Conservation (phyloP, 495 filamentous ascomycete species). For the Opeltia flavorubescens region DNA sequence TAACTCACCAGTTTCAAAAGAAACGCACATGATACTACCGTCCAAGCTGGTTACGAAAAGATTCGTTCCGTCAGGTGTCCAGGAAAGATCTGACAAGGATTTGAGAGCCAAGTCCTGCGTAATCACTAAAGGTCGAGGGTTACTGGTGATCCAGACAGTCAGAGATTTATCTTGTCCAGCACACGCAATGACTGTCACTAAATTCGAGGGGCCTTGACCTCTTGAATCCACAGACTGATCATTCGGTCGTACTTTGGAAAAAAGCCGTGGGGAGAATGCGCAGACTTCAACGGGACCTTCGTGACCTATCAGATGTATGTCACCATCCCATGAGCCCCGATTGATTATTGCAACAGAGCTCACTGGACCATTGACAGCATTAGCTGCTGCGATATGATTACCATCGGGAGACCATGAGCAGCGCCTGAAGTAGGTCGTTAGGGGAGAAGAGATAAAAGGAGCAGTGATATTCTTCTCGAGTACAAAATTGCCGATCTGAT, state of each 20-base stretch:
- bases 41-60: constrained; percentile 78
- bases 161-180: constrained; percentile 92
- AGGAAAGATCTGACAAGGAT: constrained; percentile 83
- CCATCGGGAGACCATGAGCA: constrained; percentile 97
- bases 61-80: constrained; percentile 83
- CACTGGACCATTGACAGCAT: constrained; percentile 92
- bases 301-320: constrained; percentile 94
- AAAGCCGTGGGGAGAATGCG: constrained; percentile 86
- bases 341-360: constrained; percentile 95
- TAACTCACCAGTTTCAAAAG: constrained; percentile 59
- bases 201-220: constrained; percentile 20
- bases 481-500: constrained; percentile 89
- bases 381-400: constrained; percentile 90
- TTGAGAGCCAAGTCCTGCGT: constrained; percentile 78
- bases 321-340: constrained; percentile 81
- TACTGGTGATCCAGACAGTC: constrained; percentile 94
- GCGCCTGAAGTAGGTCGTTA: constrained; percentile 93
- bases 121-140: constrained; percentile 76
- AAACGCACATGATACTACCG: constrained; percentile 63
- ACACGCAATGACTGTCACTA: constrained; percentile 93
- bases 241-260: constrained; percentile 46
- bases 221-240: constrained; percentile 30
- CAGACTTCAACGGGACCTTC: constrained; percentile 95
- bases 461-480: constrained; percentile 73
- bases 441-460: constrained; percentile 75